Percentiles rank a stretch among this genome's conserved stretches.
phyloP scores from a whole-genome alignment of 2,329 filamentous ascomycete genomes.

The Didymella exigua region DNA sequence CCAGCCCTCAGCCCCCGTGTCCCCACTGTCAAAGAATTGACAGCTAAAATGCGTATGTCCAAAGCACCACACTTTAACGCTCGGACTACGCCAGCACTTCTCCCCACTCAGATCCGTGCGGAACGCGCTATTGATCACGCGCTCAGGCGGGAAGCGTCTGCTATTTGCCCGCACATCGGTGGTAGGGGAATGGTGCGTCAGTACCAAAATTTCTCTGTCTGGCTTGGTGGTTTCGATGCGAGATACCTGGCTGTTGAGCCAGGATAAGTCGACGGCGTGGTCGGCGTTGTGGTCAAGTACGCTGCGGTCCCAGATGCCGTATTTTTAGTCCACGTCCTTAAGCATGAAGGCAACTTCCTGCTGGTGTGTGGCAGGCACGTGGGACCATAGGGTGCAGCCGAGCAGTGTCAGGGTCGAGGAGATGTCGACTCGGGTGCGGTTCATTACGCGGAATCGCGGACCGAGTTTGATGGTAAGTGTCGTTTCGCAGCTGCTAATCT shows the following conservation, averaged over 20 bases:
- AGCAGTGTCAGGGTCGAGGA: conserved; percentile 2
- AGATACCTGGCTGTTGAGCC: neutral
- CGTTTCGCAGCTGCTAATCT: neutral
- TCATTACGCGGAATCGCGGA: conserved; percentile 4
- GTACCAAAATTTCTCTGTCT: neutral
- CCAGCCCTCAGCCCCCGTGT: neutral
- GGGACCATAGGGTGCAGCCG: conserved; percentile 17
- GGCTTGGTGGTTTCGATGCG: neutral
- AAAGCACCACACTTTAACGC: conserved; percentile 9
- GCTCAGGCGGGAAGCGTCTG: neutral
- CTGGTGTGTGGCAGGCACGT: conserved; percentile 1
- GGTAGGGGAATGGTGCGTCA: conserved; percentile 10
- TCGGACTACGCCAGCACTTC: conserved; percentile 4
- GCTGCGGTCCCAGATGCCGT: neutral
- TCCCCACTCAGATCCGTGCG: conserved; percentile 5
- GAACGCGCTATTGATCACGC: conserved; percentile 5
- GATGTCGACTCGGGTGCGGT: conserved; percentile 8
- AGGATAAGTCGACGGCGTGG: conserved; percentile 1
- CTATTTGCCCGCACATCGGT: conserved; percentile 2
- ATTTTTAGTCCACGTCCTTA: neutral
- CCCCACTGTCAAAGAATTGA: neutral
- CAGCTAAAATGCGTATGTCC: conserved; percentile 11
- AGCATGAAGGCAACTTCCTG: neutral
- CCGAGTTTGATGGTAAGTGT: neutral
- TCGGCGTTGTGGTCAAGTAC: conserved; percentile 7